Evolutionary conservation across 2,329 filamentous ascomycete genomes (phyloP), one percentile per base, ranked within the genome.

Genomic region (Diaporthe sp.): DNA sequence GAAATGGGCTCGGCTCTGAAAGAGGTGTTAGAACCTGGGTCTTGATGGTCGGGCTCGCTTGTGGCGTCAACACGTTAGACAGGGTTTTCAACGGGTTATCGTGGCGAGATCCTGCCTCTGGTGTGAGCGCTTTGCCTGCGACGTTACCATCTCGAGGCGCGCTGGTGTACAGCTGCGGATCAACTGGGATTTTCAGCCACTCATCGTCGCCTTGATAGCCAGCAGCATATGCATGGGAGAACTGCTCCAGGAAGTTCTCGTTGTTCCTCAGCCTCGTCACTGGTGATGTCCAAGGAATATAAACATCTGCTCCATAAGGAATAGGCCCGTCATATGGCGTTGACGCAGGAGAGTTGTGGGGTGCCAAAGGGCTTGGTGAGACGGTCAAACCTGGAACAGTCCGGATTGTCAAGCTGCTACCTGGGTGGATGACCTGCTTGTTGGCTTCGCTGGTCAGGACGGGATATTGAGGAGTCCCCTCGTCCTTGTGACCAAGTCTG

Each of bases 401-500:
- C 33, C 68, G 60, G 38, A 74, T 74, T 10, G 74, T 73, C 61
- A 76, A 50, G 19, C 55, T 71, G 38, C 54, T 64, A n/a, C 54
- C 67, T 15, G 61, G 47, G 54, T 66, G 61, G 9, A 30, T 58
- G 19, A 50, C 25, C 25, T 42, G 68, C 3, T 69, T 50, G 50
- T 38, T 47, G 64, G 55, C 35, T 28, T 67, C 61, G 8, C 25
- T 33, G 17, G 42, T 22, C 6, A 58, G 19, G 10, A 28, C 38
- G 13, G 52, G 42, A 19, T 58, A 40, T 9, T 19, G 60, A 40
- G 50, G 40, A 7, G 28, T 33, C 2, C 9, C 57, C 30, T 75
- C 74, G 17, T 74, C 74, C 19, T 67, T 70, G n/a, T 52, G 68
- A 8, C 25, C 71, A 19, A 38, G 91, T 85, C 95, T 95, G 54